phyloP scores from a whole-genome alignment of 192 early-diverging fungal genomes.

The Spizellomyces punctatus region DNA sequence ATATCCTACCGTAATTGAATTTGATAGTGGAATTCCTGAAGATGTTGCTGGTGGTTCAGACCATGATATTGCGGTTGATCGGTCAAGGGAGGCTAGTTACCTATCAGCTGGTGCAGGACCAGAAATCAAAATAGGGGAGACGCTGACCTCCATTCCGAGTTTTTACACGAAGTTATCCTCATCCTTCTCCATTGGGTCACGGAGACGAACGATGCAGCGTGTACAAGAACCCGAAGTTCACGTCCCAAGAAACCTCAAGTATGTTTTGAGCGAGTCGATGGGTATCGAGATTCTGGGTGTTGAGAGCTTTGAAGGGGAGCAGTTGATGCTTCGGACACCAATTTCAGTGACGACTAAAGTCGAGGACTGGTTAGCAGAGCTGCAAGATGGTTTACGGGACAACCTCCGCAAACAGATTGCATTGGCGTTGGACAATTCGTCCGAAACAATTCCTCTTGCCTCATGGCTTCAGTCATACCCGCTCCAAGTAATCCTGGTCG shows the following conservation, averaged over 20 bases:
- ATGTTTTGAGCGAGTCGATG: neutral
- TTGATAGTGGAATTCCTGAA: neutral
- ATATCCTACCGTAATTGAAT: neutral
- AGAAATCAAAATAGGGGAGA: neutral
- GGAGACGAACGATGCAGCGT: neutral
- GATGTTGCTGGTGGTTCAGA: neutral
- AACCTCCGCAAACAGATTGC: neutral
- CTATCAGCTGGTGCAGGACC: too few species aligned
- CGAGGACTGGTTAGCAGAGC: conserved; percentile 17
- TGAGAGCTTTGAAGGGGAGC: conserved; percentile 12
- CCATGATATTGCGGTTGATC: neutral
- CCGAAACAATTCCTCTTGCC: neutral
- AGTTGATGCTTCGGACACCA: neutral
- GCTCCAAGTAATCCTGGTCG: conserved; percentile 3
- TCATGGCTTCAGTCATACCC: neutral
- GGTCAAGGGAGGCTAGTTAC: neutral
- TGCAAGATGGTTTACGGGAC: conserved; percentile 1
- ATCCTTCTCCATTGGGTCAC: neutral
- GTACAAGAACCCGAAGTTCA: neutral
- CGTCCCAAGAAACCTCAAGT: neutral
- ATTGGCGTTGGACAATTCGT: neutral
- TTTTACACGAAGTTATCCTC: too few species aligned
- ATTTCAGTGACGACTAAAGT: conserved; percentile 1
- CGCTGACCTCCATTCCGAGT: neutral
- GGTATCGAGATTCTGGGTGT: conserved; percentile 10